These are phyloP conservation scores for Acrocalymma vagum DNA, from an alignment of 2,329 filamentous ascomycete species.

Conservation along the genomic window DNA sequence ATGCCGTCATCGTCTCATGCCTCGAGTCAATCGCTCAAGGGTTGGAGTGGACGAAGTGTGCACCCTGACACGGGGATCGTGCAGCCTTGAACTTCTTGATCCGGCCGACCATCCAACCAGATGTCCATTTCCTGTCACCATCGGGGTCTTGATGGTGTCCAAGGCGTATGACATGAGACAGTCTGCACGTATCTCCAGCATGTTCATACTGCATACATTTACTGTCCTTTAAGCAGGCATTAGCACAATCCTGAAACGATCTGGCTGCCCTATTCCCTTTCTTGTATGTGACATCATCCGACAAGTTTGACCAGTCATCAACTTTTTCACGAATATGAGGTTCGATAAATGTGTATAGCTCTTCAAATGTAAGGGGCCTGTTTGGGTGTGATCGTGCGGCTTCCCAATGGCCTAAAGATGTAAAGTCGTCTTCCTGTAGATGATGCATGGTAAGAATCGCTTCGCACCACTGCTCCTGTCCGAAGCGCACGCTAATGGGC, in stretches of 20 bases:
- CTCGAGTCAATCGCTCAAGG: constrained; percentile 27
- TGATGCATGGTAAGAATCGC: constrained; percentile 52
- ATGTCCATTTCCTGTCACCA: constrained; percentile 30
- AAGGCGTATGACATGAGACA: constrained; percentile 37
- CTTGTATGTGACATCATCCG: constrained; percentile 33
- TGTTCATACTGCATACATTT: constrained; percentile 45
- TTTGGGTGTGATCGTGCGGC: constrained; percentile 26
- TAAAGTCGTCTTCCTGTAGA: constrained; percentile 38
- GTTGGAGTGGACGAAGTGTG: constrained; percentile 44
- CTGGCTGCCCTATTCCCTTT: constrained; percentile 25
- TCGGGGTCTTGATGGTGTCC: constrained; percentile 33
- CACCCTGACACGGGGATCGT: constrained; percentile 37
- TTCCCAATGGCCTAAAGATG: constrained; percentile 37
- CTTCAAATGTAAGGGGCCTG: constrained; percentile 42
- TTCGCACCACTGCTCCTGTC: constrained; percentile 53
- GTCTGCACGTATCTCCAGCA: constrained; percentile 35
- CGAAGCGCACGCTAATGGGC: constrained; percentile 47
- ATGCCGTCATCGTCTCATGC: constrained; percentile 21
- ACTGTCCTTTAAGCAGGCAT: constrained; percentile 35
- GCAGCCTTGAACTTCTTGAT: constrained; percentile 39
- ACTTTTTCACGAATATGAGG: constrained; percentile 28
- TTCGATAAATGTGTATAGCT: constrained; percentile 41
- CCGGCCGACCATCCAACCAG: constrained; percentile 42
- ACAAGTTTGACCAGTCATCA: constrained; percentile 46
- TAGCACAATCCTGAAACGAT: constrained; percentile 38